Base-by-base conservation (phyloP, 164 flowering plant genomes). In the Brasenia schreberi region DNA sequence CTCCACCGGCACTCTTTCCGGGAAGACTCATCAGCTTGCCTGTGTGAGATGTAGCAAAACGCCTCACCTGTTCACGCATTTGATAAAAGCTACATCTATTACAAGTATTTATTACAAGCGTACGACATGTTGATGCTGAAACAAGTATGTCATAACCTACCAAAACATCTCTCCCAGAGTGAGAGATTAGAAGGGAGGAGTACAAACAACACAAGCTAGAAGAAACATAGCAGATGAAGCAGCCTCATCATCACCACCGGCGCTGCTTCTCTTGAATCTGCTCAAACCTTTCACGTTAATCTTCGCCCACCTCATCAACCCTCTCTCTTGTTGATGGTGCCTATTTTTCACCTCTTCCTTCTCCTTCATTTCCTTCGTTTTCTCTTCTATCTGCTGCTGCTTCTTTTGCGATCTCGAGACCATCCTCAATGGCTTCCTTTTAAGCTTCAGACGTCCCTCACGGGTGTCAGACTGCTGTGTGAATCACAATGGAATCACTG, bases 191-290 rank as follows among this genome's bases (percentile, higher is more conserved):
- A 33, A 68, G 12, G 77, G 68, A 19, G 88, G 81, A 56, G 85
- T 66, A 72, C 84, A 87, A 61, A 83, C 95, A 64, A 88, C 85
- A 76, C 89, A 90, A 70, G 97, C 95, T 62, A 90, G 87, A 62
- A 88, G 73, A 61, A 88, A 82, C 67, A 88, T 88, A 42, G 94
- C 97, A 17, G 92, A 83, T 60, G 92, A 85, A 70, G 79, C 80
- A n/a, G 87, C 92, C 73, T 90, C 97, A 5, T 82, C 87, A 64
- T 85, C 90, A 63, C 84, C 78, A 70, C 72, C 76, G 59, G 82
- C 79, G 68, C 66, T 73, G 75, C 95, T 86, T 67, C 87, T 86
- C 83, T 90, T 90, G 86, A 90, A 88, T 80, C 80, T 85, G 70
- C 60, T 58, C 6, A 68, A 49, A 0, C 85, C 87, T 76, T 88